Percentiles rank a stretch among this genome's conserved stretches.
Evolutionary conservation across 257 asterid genomes (phyloP).

Genomic region (Solanum piurae): DNA sequence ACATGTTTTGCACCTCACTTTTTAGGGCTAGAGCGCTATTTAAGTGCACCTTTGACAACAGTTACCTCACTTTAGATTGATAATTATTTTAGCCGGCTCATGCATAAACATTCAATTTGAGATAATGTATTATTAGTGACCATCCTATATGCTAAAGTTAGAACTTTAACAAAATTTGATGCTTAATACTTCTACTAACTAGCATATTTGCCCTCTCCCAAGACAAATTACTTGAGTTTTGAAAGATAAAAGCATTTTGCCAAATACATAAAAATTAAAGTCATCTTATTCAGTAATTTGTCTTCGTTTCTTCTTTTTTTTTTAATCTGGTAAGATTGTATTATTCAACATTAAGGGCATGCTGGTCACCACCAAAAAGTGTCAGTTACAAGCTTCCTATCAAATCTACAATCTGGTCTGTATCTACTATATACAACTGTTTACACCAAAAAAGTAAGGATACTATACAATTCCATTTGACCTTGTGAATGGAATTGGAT

Average conservation of each 20-base stretch:
- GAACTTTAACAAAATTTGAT: background rate
- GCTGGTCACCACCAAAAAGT: no score
- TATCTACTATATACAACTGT: no score
- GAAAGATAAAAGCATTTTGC: background rate
- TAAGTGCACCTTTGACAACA: background rate
- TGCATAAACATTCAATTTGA: background rate
- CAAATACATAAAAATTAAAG: background rate
- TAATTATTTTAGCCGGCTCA: background rate
- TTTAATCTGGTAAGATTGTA: no score
- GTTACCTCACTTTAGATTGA: background rate
- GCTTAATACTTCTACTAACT: background rate
- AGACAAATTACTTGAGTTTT: background rate
- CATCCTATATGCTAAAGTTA: background rate
- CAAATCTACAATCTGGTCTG: no score
- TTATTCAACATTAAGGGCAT: no score
- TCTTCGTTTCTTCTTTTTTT: background rate
- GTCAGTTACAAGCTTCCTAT: no score
- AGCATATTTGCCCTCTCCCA: background rate
- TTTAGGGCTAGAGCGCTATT: background rate
- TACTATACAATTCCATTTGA: no score
- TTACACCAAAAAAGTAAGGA: no score
- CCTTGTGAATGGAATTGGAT: no score
- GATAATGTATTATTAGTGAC: background rate
- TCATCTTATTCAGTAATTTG: background rate
- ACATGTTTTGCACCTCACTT: background rate